Conservation (phyloP, 305 asterid species). For the Plantago rigida region DNA sequence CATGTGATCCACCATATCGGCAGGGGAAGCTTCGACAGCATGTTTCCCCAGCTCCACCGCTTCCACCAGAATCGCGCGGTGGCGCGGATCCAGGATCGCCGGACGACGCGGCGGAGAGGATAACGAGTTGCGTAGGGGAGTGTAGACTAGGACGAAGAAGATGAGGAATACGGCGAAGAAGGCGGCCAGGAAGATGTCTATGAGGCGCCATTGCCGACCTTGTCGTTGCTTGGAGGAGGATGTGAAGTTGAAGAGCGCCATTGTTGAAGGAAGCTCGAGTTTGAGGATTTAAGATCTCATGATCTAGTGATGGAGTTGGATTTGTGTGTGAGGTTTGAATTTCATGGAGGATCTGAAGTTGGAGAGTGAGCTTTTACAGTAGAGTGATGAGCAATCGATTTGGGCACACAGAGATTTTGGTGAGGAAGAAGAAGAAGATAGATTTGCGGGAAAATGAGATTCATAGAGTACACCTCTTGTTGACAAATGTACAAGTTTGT, state of each 20-base stretch:
- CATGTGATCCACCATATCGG: slow-evolving; percentile 77
- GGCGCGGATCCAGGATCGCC: slow-evolving; percentile 30
- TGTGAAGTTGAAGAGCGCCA: slow-evolving; percentile 38
- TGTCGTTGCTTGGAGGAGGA: slow-evolving; percentile 29
- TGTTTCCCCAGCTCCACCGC: slow-evolving; percentile 27
- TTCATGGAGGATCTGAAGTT: slow-evolving; percentile 13
- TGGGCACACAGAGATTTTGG: no score
- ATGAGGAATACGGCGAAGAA: slow-evolving; percentile 36
- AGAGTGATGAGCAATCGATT: neutral
- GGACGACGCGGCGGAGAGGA: slow-evolving; percentile 32
- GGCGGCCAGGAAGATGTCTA: slow-evolving; percentile 35
- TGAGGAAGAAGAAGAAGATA: neutral
- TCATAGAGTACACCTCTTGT: neutral
- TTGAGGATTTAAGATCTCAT: neutral
- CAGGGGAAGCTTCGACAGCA: slow-evolving; percentile 53
- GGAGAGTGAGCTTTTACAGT: slow-evolving; percentile 2
- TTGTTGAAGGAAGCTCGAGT: neutral
- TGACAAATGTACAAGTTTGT: neutral
- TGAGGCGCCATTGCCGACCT: slow-evolving; percentile 39
- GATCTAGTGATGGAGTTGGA: neutral
- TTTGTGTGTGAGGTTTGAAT: neutral
- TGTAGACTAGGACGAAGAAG: slow-evolving; percentile 37
- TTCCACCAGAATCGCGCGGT: slow-evolving; percentile 31
- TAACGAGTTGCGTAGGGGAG: slow-evolving; percentile 35
- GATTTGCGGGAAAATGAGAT: neutral